A percentile compares a stretch with the other conserved stretches of the same genome.
Conservation (phyloP, 75 land plant species). For the Sequoiadendron giganteum region DNA sequence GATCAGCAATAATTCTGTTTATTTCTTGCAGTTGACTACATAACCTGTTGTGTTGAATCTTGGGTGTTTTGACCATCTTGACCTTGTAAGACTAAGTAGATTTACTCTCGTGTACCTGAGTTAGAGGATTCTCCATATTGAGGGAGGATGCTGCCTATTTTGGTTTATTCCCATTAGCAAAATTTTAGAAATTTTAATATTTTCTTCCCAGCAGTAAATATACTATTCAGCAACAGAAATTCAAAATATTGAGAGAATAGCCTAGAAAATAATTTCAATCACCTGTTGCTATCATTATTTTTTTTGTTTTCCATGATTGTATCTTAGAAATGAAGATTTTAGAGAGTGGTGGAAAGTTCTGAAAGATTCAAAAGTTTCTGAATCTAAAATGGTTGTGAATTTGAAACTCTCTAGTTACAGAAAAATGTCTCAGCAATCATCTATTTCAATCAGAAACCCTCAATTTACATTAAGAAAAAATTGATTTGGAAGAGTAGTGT, state of each 20-base stretch:
- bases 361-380: background rate
- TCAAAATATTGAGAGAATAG: background rate
- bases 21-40: background rate
- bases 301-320: background rate
- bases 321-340: background rate
- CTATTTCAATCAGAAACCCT: background rate
- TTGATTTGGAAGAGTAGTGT: background rate
- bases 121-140: background rate
- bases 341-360: background rate
- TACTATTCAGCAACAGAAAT: background rate
- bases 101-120: background rate
- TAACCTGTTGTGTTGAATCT: background rate
- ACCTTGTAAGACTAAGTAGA: background rate
- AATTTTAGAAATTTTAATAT: background rate
- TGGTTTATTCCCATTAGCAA: background rate
- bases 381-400: background rate
- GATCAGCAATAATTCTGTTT: background rate
- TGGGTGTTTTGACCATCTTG: background rate
- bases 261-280: background rate
- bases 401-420: background rate
- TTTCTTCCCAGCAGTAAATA: background rate
- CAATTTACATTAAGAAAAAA: background rate
- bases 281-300: background rate
- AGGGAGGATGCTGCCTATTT: background rate
- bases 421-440: background rate